Evolutionary conservation across 352 stramenopile genomes (phyloP), one percentile per base, ranked within the genome.

Genomic region (Pythium biforme): DNA sequence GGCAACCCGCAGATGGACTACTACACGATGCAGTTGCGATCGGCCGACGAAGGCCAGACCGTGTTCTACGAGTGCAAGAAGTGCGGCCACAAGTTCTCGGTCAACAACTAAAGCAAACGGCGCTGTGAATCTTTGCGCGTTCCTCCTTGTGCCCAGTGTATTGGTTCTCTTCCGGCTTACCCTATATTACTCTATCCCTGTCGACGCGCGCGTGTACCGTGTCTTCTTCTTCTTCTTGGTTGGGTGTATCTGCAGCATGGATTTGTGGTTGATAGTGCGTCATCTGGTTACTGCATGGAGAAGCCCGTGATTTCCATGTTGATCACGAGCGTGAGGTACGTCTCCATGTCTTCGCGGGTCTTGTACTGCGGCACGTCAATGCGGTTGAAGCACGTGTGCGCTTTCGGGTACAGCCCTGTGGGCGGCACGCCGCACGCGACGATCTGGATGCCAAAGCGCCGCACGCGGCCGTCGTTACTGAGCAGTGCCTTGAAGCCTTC

Each of bases 1-100:
- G 86, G 80, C 61, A 94, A 98, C 74, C 88, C 81, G 11, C 86
- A 99, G 76, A 98, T 99, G 74, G 93, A 98, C 70, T 99, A 99
- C 81, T 99, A 99, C 74, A 99, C 97, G 63, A 95, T 99, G 75
- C 97, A 99, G 79, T 76, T 99, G 68, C 87, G 97, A 64, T 98
- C 91, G 49, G 97, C 98, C 22, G 97, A 99, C 89, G 97, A 99
- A 83, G 97, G 97, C 15, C 97, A 99, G 75, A 99, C 97, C 41
- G 97, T 99, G 10, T 99, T 99, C 77, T 99, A 99, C 78, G 97
- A 99, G 81, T 99, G 97, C 77, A 96, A 96, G 73, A 97, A 98
- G 65, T 99, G 97, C 62, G 87, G 86, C 33, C 84, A 93, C 78
- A 91, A 92, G 68, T 93, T 81, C 73, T 95, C 86, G 17, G 86